phyloP scores from a whole-genome alignment of 1,139 yeast species.

The Meyerozyma athensensis region DNA sequence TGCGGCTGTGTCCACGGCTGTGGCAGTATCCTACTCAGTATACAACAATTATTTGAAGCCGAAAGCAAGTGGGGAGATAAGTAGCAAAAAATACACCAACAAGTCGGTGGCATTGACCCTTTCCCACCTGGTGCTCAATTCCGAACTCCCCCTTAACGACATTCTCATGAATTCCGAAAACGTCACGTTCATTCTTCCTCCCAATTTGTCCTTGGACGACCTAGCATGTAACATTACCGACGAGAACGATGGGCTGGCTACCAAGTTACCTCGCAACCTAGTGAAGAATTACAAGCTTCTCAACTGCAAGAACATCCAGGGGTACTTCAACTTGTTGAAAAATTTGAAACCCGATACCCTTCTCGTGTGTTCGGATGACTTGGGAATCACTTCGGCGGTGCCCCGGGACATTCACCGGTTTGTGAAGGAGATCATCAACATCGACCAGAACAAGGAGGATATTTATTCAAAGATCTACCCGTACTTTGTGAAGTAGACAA shows the following conservation, averaged over 20 bases:
- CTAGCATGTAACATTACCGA: constrained; percentile 21
- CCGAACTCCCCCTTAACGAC: constrained; percentile 37
- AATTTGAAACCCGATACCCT: constrained; percentile 41
- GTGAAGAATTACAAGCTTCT: constrained; percentile 36
- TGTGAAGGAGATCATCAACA: constrained; percentile 33
- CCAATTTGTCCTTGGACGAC: constrained; percentile 41
- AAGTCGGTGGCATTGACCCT: constrained; percentile 42
- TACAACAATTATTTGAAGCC: constrained; percentile 6
- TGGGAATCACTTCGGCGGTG: constrained; percentile 30
- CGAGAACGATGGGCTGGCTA: constrained; percentile 10
- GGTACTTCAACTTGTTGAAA: constrained; percentile 38
- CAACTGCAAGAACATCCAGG: constrained; percentile 39
- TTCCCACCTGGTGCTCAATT: constrained; percentile 38
- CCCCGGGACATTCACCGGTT: constrained; percentile 39
- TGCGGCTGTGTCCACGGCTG: constrained; percentile 10
- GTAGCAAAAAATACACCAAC: constrained; percentile 21
- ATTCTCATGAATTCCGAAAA: constrained; percentile 35
- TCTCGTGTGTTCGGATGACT: constrained; percentile 40
- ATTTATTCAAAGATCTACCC: constrained; percentile 24
- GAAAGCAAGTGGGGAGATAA: constrained; percentile 7
- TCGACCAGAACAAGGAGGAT: constrained; percentile 31
- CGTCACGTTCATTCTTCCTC: constrained; percentile 45
- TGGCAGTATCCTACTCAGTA: constrained; percentile 10
- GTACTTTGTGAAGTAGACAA: background rate
- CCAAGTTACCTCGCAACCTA: constrained; percentile 19